Base-by-base conservation (phyloP, 108 stramenopile species). In the Pseudonitzschia delicatissima region DNA sequence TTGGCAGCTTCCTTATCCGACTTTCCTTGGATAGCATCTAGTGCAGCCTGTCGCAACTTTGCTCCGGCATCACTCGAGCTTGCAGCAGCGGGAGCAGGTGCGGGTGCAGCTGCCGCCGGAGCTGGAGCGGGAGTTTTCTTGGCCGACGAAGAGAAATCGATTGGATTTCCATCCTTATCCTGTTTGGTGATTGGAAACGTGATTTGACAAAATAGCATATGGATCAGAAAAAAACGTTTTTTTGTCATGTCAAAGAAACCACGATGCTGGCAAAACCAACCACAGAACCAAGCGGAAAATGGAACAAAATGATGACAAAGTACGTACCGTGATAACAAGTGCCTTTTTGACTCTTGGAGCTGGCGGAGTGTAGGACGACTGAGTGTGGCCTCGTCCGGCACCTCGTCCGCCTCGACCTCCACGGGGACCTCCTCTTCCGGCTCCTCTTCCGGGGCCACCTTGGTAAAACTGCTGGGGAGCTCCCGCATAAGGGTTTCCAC, bases 121-220 rank as follows among this genome's bases (percentile, higher is more conserved):
- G 60, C 37, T 31, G 57, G 23, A 6, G 27, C 18, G 59, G 67
- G 27, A 26, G 45, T 72, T 49, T 60, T 48, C 47, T 45, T 51
- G 11, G 64, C 53, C 26, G 60, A 36, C 20, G 69, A 39, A 28
- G 57, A 27, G 27, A 85, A 66, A 61, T 88, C 84, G 61, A 86
- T 81, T 5, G 76, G 74, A 50, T 88, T 88, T 1, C 87, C 88
- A 55, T 76, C 27, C 69, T 86, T 89, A 59, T 89, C 83, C 37
- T 71, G 63, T 64, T 57, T 50, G 17, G 23, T 37, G 4, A 37
- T 23, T 31, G 21, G 2, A 45, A 15, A 15, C 23, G 35, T 18
- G 15, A 40, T 33, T 58, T 37, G 21, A 47, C 20, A 32, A 33
- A 15, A 57, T 15, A 57, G 17, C 15, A 11, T 31, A 27, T n/a